Evolutionary conservation across 495 filamentous ascomycete genomes (phyloP).

Genomic region (Tuber brumale): DNA sequence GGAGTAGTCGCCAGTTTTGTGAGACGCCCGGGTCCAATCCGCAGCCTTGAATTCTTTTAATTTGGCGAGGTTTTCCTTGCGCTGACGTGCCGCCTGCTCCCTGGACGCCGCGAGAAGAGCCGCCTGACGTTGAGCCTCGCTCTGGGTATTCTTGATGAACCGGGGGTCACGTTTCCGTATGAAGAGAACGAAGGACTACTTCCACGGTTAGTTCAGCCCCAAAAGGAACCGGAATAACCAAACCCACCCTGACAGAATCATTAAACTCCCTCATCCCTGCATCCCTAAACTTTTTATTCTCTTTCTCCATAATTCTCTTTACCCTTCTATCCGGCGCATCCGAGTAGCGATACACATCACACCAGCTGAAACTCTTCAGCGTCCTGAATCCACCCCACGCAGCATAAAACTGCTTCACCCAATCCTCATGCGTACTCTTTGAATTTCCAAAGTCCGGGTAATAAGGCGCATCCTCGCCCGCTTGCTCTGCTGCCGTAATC

Average conservation of each 20-base stretch:
- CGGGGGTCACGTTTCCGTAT: constrained; percentile 89
- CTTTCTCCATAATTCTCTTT: constrained; percentile 85
- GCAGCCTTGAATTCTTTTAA: constrained; percentile 60
- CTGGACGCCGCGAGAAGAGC: constrained; percentile 67
- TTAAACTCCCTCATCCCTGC: constrained; percentile 83
- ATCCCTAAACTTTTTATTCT: constrained; percentile 80
- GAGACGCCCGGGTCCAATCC: constrained; percentile 65
- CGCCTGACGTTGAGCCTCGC: constrained; percentile 73
- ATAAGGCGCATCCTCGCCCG: constrained; percentile 50
- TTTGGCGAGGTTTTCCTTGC: constrained; percentile 73
- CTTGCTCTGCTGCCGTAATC: constrained; percentile 61
- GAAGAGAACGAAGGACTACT: constrained; percentile 69
- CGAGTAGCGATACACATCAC: constrained; percentile 68
- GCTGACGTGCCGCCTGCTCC: constrained; percentile 75
- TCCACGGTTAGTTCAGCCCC: background rate
- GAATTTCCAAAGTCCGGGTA: constrained; percentile 74
- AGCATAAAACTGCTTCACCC: constrained; percentile 74
- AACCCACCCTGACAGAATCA: constrained; percentile 62
- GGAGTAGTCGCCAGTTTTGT: constrained; percentile 32
- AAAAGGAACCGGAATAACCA: background rate
- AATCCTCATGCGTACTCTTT: constrained; percentile 51
- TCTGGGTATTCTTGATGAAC: constrained; percentile 61
- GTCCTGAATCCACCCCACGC: constrained; percentile 78
- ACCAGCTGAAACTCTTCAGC: constrained; percentile 80
- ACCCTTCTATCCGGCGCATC: constrained; percentile 82